Evolutionary conservation across 495 filamentous ascomycete species (phyloP).

Genomic region (Trichoderma gamsii): DNA sequence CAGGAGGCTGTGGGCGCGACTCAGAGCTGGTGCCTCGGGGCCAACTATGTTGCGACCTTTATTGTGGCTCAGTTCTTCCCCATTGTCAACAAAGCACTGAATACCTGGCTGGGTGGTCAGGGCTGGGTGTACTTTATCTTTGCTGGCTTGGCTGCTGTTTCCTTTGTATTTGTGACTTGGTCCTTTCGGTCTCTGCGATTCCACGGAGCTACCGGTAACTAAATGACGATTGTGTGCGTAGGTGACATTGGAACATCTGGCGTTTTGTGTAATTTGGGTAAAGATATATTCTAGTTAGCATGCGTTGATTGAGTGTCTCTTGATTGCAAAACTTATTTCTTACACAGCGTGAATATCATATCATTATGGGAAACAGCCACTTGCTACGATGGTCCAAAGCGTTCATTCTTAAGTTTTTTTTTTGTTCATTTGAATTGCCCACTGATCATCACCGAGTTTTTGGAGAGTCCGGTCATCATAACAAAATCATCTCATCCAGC

Average conservation of each 20-base stretch:
- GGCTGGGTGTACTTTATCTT: conserved; percentile 89
- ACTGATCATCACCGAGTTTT: neutral
- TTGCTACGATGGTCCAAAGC: neutral
- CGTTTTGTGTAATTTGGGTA: neutral
- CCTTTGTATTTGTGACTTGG: conserved; percentile 59
- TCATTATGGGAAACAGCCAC: neutral
- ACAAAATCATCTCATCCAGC: neutral
- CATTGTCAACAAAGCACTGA: conserved; percentile 65
- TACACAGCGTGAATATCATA: neutral
- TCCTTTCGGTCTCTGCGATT: conserved; percentile 4
- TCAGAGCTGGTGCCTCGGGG: conserved; percentile 75
- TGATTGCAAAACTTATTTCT: too few species aligned
- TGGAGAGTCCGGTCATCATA: neutral
- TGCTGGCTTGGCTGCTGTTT: conserved; percentile 60
- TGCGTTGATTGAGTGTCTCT: neutral
- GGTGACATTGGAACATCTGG: neutral
- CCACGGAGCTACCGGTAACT: conserved; percentile 1
- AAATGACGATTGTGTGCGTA: neutral
- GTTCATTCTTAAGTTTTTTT: neutral
- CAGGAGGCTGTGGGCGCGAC: conserved; percentile 83
- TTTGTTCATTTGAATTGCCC: neutral
- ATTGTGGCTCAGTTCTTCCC: conserved; percentile 91
- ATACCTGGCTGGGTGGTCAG: conserved; percentile 51
- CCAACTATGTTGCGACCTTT: conserved; percentile 89
- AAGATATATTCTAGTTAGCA: neutral